Evolutionary conservation across 805 yeast genomes (phyloP), one percentile per base, ranked within the genome.

Genomic region (Wickerhamiella allomyrinae): DNA sequence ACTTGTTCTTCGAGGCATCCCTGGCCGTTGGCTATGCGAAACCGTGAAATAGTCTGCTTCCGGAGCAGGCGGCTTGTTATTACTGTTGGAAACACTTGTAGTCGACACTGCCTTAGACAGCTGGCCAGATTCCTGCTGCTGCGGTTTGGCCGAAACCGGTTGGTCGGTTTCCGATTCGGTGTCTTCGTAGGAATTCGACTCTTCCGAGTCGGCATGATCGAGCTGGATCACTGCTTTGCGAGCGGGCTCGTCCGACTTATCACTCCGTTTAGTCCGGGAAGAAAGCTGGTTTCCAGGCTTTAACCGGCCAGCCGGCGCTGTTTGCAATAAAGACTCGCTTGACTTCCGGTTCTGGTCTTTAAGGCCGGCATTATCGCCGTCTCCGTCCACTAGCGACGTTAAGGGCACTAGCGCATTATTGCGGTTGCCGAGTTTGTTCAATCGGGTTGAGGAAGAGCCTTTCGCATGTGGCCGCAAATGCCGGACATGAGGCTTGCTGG

Each of bases 121-220:
- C n/a, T n/a, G n/a, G n/a, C n/a, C n/a, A n/a, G n/a, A n/a, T n/a
- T n/a, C n/a, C n/a, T n/a, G n/a, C n/a, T n/a, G n/a, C n/a, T n/a
- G n/a, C n/a, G n/a, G n/a, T n/a, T n/a, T n/a, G n/a, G n/a, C n/a
- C n/a, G n/a, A n/a, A n/a, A n/a, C n/a, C n/a, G n/a, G n/a, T n/a
- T n/a, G n/a, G n/a, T 48, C 48, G 8, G 31, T 48, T 17, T 48
- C 51, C 20, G 34, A 39, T n/a, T 46, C 50, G 8, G 44, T 23
- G 17, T 34, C 41, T 8, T 42, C 49, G 7, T 17, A 36, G 15
- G 27, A 3, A 9, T 34, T 34, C 3, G 23, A 15, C 9, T 24
- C 25, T 2, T 34, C 43, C 8, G 41, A 43, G 20, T 45, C 49
- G 11, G 41, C 46, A 15, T 45, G 48, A 7, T 49, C 53, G 11